A percentile compares a stretch with the other conserved stretches of the same genome.
Evolutionary conservation across 2,329 filamentous ascomycete species (phyloP).

Genomic region (Fusarium mexicanum): DNA sequence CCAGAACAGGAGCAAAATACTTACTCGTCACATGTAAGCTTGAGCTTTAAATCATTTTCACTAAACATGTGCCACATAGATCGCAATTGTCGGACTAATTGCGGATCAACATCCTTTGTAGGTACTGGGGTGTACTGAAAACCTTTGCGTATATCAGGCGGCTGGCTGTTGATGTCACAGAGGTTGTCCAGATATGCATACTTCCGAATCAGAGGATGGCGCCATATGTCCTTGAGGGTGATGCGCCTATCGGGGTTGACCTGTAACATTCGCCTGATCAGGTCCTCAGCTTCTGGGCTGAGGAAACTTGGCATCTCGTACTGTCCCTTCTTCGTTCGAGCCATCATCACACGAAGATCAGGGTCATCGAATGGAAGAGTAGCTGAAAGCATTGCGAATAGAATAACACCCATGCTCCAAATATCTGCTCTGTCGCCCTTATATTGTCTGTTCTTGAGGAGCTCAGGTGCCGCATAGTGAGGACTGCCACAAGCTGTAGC

Average conservation of each 20-base stretch:
- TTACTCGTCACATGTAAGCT: slow-evolving; percentile 72
- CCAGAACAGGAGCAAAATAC: slow-evolving; percentile 43
- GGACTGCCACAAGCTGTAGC: slow-evolving; percentile 95
- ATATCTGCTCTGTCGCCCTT: slow-evolving; percentile 88
- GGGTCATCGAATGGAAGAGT: slow-evolving; percentile 83
- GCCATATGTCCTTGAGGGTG: slow-evolving; percentile 82
- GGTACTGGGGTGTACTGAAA: slow-evolving; percentile 67
- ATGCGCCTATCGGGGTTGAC: slow-evolving; percentile 83
- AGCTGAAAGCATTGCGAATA: slow-evolving; percentile 88
- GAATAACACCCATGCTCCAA: slow-evolving; percentile 91
- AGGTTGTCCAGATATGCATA: slow-evolving; percentile 80
- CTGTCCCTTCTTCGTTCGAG: slow-evolving; percentile 66
- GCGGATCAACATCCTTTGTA: slow-evolving; percentile 77
- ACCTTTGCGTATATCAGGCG: slow-evolving; percentile 68
- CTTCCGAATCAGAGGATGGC: slow-evolving; percentile 85
- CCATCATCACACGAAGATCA: slow-evolving; percentile 70
- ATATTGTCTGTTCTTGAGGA: slow-evolving; percentile 81
- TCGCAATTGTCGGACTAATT: slow-evolving; percentile 85
- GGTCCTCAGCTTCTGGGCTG: slow-evolving; percentile 75
- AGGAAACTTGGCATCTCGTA: slow-evolving; percentile 72
- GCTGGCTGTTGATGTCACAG: slow-evolving; percentile 63
- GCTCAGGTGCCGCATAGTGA: slow-evolving; percentile 94
- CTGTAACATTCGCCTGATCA: slow-evolving; percentile 83
- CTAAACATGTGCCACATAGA: slow-evolving; percentile 91
- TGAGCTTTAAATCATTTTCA: slow-evolving; percentile 75